A percentile compares a stretch with the other conserved stretches of the same genome.
Evolutionary conservation across 2,329 filamentous ascomycete species (phyloP).

Genomic region (Ascochyta viciae-villosae): DNA sequence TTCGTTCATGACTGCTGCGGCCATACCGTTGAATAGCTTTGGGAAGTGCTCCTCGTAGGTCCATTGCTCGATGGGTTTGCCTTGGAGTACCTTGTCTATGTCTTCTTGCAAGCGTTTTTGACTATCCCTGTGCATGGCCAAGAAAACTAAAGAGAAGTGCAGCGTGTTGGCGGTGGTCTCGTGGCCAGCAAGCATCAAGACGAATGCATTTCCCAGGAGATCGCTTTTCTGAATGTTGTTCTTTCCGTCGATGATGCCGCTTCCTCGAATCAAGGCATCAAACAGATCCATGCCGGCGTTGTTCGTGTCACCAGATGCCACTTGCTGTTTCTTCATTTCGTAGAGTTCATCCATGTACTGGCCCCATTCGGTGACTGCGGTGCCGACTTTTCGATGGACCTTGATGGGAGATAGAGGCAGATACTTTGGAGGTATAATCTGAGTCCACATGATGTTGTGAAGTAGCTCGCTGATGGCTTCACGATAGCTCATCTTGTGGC

Average conservation of each 20-base stretch:
- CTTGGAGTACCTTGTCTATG: constrained; percentile 69
- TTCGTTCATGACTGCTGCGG: constrained; percentile 80
- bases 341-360: constrained; percentile 75
- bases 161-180: constrained; percentile 80
- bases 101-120: constrained; percentile 74
- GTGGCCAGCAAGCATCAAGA: constrained; percentile 74
- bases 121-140: constrained; percentile 69
- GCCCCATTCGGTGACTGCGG: constrained; percentile 68
- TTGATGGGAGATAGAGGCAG: constrained; percentile 58
- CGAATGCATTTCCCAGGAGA: constrained; percentile 73
- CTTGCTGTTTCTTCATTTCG: constrained; percentile 63
- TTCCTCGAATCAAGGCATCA: constrained; percentile 48
- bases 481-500: constrained; percentile 67
- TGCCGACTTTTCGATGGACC: constrained; percentile 59
- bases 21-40: constrained; percentile 70
- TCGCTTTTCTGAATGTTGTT: constrained; percentile 55
- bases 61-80: constrained; percentile 68
- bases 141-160: constrained; percentile 72
- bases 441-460: constrained; percentile 67
- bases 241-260: constrained; percentile 43
- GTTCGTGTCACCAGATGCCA: constrained; percentile 38
- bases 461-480: constrained; percentile 67
- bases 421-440: constrained; percentile 66
- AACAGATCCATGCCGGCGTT: constrained; percentile 64
- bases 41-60: constrained; percentile 73